Base-by-base conservation (phyloP, 2,329 filamentous ascomycete genomes). In the Scedosporium apiospermum region DNA sequence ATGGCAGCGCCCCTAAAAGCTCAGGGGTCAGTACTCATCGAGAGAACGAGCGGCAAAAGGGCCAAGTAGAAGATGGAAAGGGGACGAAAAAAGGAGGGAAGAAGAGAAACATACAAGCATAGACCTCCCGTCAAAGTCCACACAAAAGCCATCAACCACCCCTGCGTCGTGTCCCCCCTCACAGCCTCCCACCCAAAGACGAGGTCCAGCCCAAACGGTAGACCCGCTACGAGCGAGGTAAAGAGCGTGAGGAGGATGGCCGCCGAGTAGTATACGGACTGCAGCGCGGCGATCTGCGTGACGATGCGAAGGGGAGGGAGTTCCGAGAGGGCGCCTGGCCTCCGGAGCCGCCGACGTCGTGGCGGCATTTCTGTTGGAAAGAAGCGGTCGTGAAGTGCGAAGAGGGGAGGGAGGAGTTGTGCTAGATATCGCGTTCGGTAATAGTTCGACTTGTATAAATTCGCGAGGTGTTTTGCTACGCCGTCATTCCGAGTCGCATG, bases 1-100 rank as follows among this genome's bases (percentile, higher is more conserved):
- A 97, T 88, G 51, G 91, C 89, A 64, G 96, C 85, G 51, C 91
- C 86, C 72, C 93, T 98, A 70, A 44, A 14, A 49, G 6, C 21
- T 59, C 3, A 27, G 4, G 4, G 4, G 10, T 59, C 16, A 38
- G 21, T 41, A 61, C 64, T 23, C 2, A 23, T 23, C 23, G 23
- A 23, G 23, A 23, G 23, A 23, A 23, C 23, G 23, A 23, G 23
- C 23, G 2, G 23, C 23, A 23, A 23, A 23, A 23, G 23, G 23
- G 2, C 2, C 3, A 23, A 23, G 23, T 2, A 23, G 23, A 23
- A 23, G 23, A 23, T 23, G 23, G 23, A 23, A 23, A 23, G 23
- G 58, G 49, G 3, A 62, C 44, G 0, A 62, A 64, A 62, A 46
- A 42, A 14, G 64, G 58, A 46, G 51, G 26, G 30, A 60, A 26